Evolutionary conservation across 2,329 filamentous ascomycete genomes (phyloP), one percentile per base, ranked within the genome.

Genomic region (Alternaria tenuissima): DNA sequence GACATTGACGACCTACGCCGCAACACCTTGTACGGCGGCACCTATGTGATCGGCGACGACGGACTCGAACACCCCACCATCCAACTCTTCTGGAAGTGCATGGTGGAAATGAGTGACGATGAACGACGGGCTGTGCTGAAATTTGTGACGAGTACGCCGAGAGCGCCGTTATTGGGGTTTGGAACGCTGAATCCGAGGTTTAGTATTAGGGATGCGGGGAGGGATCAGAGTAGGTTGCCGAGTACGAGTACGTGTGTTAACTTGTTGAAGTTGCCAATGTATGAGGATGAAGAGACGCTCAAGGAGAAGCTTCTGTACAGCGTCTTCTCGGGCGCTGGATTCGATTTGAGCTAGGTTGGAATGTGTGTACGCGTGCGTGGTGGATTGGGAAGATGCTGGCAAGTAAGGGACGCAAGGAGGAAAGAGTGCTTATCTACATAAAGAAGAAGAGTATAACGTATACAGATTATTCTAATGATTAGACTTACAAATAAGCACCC

Each of bases 231-330:
- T 48, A 84, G 95, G 59, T 81, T 97, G 64, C 95, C 95, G 3
- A 98, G 93, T 75, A 93, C 95, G 18, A 97, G 94, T 76, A 99
- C 95, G 0, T 99, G 95, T 71, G 93, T 98, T 28, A 99, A 99
- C 76, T 77, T 99, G 68, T 81, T 99, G 48, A 99, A 99, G 82
- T 80, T 99, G 67, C 95, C 95, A 7, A 87, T 89, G 66, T 99
- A 98, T 78, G 85, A 79, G 48, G 88, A 84, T 34, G 87, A 89
- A 64, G 79, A 82, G 60, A 85, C 83, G 28, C 77, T 99, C 71
- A 89, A 87, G 74, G 86, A 89, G 72, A 98, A 97, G 81, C 77
- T 99, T 61, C 81, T 98, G 53, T 97, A 97, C 79, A 94, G 94
- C 8, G 88, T 97, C 20, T 92, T 92, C 69, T 91, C 92, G 0